Percentiles rank a stretch among this genome's conserved stretches.
These are phyloP conservation scores for Grigorovia transvaalensis DNA, from an alignment of 805 yeast genomes.

Conservation along the genomic window DNA sequence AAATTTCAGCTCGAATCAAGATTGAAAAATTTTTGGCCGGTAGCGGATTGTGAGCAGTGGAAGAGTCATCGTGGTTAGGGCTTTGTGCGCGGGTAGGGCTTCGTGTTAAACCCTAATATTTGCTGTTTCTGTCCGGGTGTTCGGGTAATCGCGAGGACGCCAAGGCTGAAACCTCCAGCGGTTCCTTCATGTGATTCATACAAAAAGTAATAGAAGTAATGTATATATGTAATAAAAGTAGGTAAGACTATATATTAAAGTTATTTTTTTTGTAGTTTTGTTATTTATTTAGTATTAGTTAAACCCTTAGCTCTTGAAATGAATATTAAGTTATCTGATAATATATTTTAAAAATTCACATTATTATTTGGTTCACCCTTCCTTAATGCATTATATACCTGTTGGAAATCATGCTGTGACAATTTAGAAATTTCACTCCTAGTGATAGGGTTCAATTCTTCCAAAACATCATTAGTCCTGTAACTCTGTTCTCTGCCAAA, in stretches of 20 bases:
- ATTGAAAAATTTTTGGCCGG: neutral
- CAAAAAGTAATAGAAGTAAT: neutral
- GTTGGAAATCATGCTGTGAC: slow-evolving; percentile 17
- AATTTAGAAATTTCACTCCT: slow-evolving; percentile 14
- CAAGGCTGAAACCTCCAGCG: no score
- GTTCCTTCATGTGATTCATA: neutral
- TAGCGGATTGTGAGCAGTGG: neutral
- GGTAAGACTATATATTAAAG: neutral
- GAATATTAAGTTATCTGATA: no score
- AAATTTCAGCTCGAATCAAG: neutral
- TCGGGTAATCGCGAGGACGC: no score
- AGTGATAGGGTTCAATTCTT: neutral
- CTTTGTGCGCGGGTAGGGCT: no score
- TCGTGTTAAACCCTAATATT: no score
- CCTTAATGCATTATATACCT: slow-evolving; percentile 12
- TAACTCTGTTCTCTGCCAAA: neutral
- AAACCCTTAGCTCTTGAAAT: no score
- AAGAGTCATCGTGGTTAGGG: no score
- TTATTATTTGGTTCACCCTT: slow-evolving; percentile 22
- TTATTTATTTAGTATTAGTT: neutral
- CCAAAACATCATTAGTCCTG: neutral
- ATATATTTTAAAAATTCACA: slow-evolving; percentile 15
- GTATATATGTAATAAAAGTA: neutral
- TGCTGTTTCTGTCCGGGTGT: no score
- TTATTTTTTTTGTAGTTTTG: neutral